phyloP scores from a whole-genome alignment of 306 rosid genomes.

The Acacia acuminata region DNA sequence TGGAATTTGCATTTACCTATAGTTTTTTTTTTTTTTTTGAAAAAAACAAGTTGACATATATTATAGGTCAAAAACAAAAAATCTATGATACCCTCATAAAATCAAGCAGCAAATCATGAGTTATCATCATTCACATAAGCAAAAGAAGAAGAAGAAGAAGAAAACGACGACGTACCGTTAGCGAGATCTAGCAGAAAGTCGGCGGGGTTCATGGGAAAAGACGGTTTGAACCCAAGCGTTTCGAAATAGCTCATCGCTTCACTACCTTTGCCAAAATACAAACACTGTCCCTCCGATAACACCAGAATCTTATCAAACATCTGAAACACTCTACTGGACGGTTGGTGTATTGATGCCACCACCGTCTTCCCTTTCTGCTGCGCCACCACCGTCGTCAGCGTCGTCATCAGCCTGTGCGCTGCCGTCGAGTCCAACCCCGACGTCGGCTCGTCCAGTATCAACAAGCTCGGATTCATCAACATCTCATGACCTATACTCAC shows the following conservation, averaged over 20 bases:
- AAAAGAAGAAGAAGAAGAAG: neutral
- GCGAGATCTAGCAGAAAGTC: slow-evolving; percentile 95
- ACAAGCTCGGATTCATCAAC: slow-evolving; percentile 69
- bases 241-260: slow-evolving; percentile 70
- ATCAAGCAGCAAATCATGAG: neutral
- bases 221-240: slow-evolving; percentile 69
- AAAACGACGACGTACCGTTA: slow-evolving; percentile 62
- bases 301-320: slow-evolving; percentile 65
- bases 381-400: slow-evolving; percentile 57
- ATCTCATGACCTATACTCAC: slow-evolving; percentile 91
- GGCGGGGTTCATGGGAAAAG: slow-evolving; percentile 86
- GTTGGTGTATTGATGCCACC: slow-evolving; percentile 84
- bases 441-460: slow-evolving; percentile 85
- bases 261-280: slow-evolving; percentile 68
- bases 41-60: too few relatives aligned
- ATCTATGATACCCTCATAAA: neutral
- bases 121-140: neutral
- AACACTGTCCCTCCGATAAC: slow-evolving; percentile 64
- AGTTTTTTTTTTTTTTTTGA: too few relatives aligned
- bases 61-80: neutral
- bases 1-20: neutral
- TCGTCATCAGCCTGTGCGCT: slow-evolving; percentile 62
- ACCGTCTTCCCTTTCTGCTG: slow-evolving; percentile 77
- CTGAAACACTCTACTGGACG: slow-evolving; percentile 86
- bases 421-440: slow-evolving; percentile 91